Evolutionary conservation across 176 grass and related monocot species (phyloP).

Genomic region (Phoenix roebelenii): DNA sequence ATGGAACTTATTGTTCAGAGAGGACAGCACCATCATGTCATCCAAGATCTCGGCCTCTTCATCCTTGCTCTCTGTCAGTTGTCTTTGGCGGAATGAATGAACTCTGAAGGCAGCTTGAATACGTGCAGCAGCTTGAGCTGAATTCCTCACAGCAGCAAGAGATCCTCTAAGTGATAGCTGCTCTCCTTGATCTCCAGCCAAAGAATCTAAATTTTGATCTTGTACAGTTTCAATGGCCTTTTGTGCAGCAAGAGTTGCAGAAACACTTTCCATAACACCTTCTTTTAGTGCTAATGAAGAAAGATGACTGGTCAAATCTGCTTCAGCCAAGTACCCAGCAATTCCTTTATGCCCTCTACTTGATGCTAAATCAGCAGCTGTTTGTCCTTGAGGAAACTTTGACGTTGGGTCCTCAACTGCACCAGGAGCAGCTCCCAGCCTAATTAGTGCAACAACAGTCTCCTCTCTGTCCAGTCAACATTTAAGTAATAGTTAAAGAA

Average conservation of each 20-base stretch:
- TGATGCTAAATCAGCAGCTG: slow-evolving; percentile 76
- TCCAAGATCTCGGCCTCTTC: slow-evolving; percentile 12
- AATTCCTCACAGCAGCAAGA: slow-evolving; percentile 54
- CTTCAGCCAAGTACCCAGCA: slow-evolving; percentile 77
- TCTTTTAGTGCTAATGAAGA: slow-evolving; percentile 52
- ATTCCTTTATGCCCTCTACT: slow-evolving; percentile 70
- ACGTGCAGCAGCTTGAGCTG: slow-evolving; percentile 49
- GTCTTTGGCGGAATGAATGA: slow-evolving; percentile 56
- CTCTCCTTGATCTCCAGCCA: not conserved
- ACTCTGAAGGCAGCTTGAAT: slow-evolving; percentile 65
- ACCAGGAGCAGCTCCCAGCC: slow-evolving; percentile 56
- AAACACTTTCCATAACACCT: slow-evolving; percentile 30
- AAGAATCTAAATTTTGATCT: slow-evolving; percentile 2
- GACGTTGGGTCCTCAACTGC: slow-evolving; percentile 64
- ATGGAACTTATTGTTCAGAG: slow-evolving; percentile 16
- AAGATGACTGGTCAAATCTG: slow-evolving; percentile 76
- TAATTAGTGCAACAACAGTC: slow-evolving; percentile 51
- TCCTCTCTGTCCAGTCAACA: slow-evolving; percentile 28
- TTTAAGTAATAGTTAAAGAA: not conserved
- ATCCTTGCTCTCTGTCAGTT: slow-evolving; percentile 17
- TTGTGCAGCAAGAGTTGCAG: slow-evolving; percentile 41
- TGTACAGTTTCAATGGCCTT: slow-evolving; percentile 28
- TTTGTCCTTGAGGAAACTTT: slow-evolving; percentile 45
- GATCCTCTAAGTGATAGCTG: slow-evolving; percentile 30
- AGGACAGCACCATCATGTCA: slow-evolving; percentile 20